Percentiles rank a stretch among this genome's conserved stretches.
phyloP scores from a whole-genome alignment of 2,329 filamentous ascomycete genomes.

The Iodosphaeria phyllophila region DNA sequence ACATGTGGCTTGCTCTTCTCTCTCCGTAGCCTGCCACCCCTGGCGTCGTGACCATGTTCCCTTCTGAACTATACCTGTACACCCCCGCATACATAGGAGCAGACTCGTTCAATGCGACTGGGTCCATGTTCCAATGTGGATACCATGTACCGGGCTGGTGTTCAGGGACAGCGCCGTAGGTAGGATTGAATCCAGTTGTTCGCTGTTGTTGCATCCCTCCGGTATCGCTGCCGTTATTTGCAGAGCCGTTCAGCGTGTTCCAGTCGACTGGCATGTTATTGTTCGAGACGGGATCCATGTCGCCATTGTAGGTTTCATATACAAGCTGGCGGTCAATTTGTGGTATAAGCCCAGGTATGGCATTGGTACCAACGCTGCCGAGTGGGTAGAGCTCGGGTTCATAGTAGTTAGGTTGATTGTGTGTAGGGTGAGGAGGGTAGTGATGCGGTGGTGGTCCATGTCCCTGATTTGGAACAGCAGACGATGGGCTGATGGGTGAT shows the following conservation, averaged over 20 bases:
- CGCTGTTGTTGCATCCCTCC: too few relatives aligned
- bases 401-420: constrained; percentile 21
- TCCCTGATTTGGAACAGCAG: constrained; percentile 4
- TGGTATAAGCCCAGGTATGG: constrained; percentile 34
- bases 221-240: too few relatives aligned
- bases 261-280: constrained; percentile 24
- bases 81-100: too few relatives aligned
- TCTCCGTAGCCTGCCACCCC: too few relatives aligned
- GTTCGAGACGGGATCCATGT: constrained; percentile 24
- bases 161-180: too few relatives aligned
- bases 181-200: too few relatives aligned
- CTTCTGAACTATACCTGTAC: too few relatives aligned
- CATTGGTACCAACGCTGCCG: constrained; percentile 29
- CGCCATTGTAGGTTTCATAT: constrained; percentile 52
- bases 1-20: too few relatives aligned
- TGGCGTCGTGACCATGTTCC: too few relatives aligned
- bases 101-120: too few relatives aligned
- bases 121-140: too few relatives aligned
- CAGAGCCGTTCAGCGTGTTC: constrained; percentile 24
- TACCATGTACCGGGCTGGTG: too few relatives aligned
- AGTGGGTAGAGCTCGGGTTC: constrained; percentile 33
- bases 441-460: neutral
- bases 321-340: constrained; percentile 62
- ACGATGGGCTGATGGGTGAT: constrained; percentile 32
- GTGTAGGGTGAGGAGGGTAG: constrained; percentile 3